Percentiles rank a stretch among this genome's conserved stretches.
phyloP scores from a whole-genome alignment of 371 early-diverging fungal species.

The Mucor indicus region DNA sequence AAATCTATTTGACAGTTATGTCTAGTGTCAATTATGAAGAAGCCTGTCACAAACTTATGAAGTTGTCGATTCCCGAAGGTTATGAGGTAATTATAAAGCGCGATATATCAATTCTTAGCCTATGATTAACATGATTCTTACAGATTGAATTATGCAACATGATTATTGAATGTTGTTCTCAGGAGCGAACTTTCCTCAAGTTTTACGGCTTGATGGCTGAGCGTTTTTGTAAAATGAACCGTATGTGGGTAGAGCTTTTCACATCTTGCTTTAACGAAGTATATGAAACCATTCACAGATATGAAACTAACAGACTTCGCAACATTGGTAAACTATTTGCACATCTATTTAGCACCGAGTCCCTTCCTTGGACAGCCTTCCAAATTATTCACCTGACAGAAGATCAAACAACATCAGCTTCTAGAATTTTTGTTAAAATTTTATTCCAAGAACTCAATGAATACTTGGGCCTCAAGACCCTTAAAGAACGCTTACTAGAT shows the following conservation, averaged over 20 bases:
- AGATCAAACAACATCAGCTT: constrained; percentile 91
- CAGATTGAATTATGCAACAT: constrained; percentile 90
- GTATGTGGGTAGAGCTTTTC: constrained; percentile 78
- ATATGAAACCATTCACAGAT: constrained; percentile 90
- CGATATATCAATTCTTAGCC: not conserved
- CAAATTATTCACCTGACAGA: constrained; percentile 82
- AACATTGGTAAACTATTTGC: constrained; percentile 92
- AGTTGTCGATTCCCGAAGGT: constrained; percentile 77
- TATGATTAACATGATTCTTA: not conserved
- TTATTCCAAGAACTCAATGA: constrained; percentile 90
- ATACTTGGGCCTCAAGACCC: constrained; percentile 74
- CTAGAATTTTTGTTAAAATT: constrained; percentile 96
- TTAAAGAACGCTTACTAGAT: constrained; percentile 76
- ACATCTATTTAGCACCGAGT: constrained; percentile 86
- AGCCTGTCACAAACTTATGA: constrained; percentile 92
- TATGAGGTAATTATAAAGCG: constrained; percentile 66
- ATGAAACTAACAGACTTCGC: constrained; percentile 91
- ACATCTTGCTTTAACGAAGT: constrained; percentile 75
- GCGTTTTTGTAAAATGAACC: constrained; percentile 86
- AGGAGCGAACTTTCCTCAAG: constrained; percentile 92
- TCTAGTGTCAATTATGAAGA: constrained; percentile 96
- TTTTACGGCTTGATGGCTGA: constrained; percentile 95
- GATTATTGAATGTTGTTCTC: constrained; percentile 96
- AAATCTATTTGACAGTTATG: constrained; percentile 95
- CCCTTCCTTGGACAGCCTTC: constrained; percentile 85